Base-by-base conservation (phyloP, 768 basidiomycete species). In the Solioccasus polychromus region DNA sequence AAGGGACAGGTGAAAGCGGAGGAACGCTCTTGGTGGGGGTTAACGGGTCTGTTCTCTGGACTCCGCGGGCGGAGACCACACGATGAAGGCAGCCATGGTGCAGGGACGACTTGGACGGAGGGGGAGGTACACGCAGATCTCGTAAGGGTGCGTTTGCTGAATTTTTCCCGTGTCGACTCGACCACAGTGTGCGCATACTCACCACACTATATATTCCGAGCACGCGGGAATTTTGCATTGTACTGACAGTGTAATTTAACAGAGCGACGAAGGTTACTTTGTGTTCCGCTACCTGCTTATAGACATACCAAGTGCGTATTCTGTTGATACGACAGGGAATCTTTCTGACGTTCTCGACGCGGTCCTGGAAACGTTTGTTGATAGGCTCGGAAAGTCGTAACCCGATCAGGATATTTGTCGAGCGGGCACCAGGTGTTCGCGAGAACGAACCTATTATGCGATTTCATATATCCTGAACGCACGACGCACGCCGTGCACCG, bases 101-200 rank as follows among this genome's bases (percentile, higher is more conserved):
- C 69, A 18, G 75, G 74, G 11, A 70, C 68, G 46, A 57, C 68
- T 15, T 87, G 76, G 67, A 81, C 75, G 15, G 87, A 90, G 50
- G 88, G 89, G 8, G 87, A 91, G 55, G 85, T 87, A 8, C 89
- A 91, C 63, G 89, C 80, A 8, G 82, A 86, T 65, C 74, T 89
- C 32, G 71, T 89, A 48, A 78, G 78, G 73, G 88, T 88, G 64
- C 47, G 79, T 70, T 17, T 17, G 45, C 35, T 30, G 18, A n/a
- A 34, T 46, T 49, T 48, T 15, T 44, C 40, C 17, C 31, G 18
- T 35, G 35, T 47, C n/a, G 36, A 24, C 30, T 41, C 15, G 15
- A 35, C 34, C 25, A 25, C 6, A 23, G 45, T 40, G 14, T 17
- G 31, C 35, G 15, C 28, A 23, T 35, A 23, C 34, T 6, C 26